These are phyloP conservation scores for Tephrocybe sp. DNA, from an alignment of 768 basidiomycete species.

Conservation along the genomic window DNA sequence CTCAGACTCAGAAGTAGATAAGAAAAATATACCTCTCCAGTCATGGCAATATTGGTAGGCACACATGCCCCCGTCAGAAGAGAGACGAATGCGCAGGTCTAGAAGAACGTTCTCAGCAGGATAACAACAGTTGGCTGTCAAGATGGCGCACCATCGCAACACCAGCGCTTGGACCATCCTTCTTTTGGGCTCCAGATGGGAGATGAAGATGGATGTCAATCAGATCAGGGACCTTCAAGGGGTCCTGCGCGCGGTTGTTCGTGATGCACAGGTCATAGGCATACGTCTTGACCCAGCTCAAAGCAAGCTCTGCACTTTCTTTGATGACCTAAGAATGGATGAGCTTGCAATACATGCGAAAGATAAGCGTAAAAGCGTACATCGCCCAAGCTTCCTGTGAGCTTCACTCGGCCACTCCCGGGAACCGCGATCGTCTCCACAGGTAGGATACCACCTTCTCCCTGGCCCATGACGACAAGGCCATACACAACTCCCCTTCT, in stretches of 20 bases:
- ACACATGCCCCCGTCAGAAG: conserved; percentile 75
- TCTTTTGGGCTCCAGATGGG: conserved; percentile 88
- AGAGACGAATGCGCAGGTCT: conserved; percentile 86
- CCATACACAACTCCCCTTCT: conserved; percentile 79
- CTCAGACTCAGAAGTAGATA: neutral
- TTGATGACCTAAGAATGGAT: conserved; percentile 63
- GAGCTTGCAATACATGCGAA: neutral
- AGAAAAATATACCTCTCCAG: conserved; percentile 64
- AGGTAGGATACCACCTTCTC: conserved; percentile 80
- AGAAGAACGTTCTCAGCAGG: neutral
- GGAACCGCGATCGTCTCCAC: conserved; percentile 83
- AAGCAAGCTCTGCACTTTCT: conserved; percentile 85
- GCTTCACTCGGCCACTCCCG: conserved; percentile 66
- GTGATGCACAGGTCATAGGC: conserved; percentile 81
- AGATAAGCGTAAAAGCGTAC: conserved; percentile 30
- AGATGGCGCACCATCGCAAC: conserved; percentile 68
- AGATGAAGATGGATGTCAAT: conserved; percentile 89
- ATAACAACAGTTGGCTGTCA: neutral
- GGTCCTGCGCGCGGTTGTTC: conserved; percentile 63
- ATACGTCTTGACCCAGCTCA: conserved; percentile 90
- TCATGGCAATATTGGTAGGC: conserved; percentile 78
- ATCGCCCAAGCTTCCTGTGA: conserved; percentile 85
- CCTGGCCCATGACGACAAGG: conserved; percentile 83
- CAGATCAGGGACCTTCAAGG: conserved; percentile 65
- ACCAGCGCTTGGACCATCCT: conserved; percentile 91